phyloP scores from a whole-genome alignment of 1,284 basidiomycete genomes.

The Phlebopus sp. region DNA sequence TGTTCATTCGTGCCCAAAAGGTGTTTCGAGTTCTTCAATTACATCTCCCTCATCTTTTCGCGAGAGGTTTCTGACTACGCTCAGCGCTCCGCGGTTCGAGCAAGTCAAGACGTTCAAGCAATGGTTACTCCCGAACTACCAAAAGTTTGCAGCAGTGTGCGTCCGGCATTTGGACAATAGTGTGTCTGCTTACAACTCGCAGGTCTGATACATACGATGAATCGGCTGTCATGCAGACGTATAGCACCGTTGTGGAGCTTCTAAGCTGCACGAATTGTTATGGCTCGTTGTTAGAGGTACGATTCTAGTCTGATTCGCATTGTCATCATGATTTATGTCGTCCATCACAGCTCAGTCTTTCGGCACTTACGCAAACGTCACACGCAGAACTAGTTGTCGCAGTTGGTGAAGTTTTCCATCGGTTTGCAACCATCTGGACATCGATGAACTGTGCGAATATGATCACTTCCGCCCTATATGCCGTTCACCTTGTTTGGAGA shows the following conservation, averaged over 20 bases:
- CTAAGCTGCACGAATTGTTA: constrained; percentile 63
- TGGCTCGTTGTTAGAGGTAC: constrained; percentile 64
- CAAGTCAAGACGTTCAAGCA: constrained; percentile 63
- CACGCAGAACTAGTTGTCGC: constrained; percentile 53
- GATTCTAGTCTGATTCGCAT: constrained; percentile 9
- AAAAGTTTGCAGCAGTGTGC: constrained; percentile 46
- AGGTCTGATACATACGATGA: constrained; percentile 30
- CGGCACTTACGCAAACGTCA: constrained; percentile 48
- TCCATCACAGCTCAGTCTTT: constrained; percentile 53
- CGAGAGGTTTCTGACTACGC: constrained; percentile 42
- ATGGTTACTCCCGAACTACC: constrained; percentile 69
- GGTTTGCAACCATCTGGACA: constrained; percentile 69
- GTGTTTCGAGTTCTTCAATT: constrained; percentile 25
- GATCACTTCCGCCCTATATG: constrained; percentile 59
- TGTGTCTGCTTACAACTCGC: not conserved
- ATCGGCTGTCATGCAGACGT: constrained; percentile 44
- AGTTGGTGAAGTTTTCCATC: constrained; percentile 62
- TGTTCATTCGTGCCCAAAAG: constrained; percentile 20
- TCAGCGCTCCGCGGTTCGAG: constrained; percentile 62
- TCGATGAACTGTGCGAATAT: constrained; percentile 63
- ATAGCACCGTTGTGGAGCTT: constrained; percentile 55
- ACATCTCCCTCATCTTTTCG: constrained; percentile 41
- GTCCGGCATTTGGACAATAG: not conserved
- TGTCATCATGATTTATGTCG: constrained; percentile 4
- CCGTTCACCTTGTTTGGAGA: constrained; percentile 61